A percentile compares a stretch with the other conserved stretches of the same genome.
Evolutionary conservation across 495 filamentous ascomycete genomes (phyloP).

Genomic region (Entonaema liquescens): DNA sequence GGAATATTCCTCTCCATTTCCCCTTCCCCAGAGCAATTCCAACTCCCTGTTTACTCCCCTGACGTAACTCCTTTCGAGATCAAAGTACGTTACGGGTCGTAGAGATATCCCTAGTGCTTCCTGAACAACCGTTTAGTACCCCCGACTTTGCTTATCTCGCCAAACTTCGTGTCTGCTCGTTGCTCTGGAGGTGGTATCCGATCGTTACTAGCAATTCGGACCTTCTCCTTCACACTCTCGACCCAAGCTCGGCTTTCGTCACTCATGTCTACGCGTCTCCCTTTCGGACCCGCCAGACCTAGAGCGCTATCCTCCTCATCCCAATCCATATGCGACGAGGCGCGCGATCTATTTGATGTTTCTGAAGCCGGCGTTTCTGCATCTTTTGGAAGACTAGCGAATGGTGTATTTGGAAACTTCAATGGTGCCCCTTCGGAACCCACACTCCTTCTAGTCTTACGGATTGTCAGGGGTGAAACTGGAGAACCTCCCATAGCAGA

Average conservation of each 20-base stretch:
- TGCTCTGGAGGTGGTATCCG: constrained; percentile 37
- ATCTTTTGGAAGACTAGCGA: constrained; percentile 31
- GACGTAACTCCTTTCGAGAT: constrained; percentile 24
- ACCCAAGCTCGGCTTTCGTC: constrained; percentile 75
- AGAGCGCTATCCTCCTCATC: constrained; percentile 64
- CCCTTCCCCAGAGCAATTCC: constrained; percentile 1
- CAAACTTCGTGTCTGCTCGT: constrained; percentile 56
- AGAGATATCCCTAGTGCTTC: constrained; percentile 50
- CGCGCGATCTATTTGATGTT: constrained; percentile 50
- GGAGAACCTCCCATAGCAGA: constrained; percentile 51
- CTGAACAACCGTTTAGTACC: constrained; percentile 66
- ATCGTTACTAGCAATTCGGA: constrained; percentile 63
- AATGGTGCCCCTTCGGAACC: constrained; percentile 39
- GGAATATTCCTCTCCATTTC: constrained; percentile 12
- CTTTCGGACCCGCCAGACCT: constrained; percentile 69
- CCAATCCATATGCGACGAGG: constrained; percentile 60
- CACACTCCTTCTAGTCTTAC: constrained; percentile 59
- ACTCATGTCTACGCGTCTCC: constrained; percentile 66
- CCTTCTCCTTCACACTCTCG: constrained; percentile 75
- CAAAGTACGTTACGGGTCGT: constrained; percentile 36
- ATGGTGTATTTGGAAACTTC: constrained; percentile 50
- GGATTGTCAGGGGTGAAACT: constrained; percentile 54
- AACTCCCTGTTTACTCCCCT: constrained; percentile 29
- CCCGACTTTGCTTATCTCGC: constrained; percentile 65
- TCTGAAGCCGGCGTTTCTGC: constrained; percentile 47